These are phyloP conservation scores for Eustoma russellianum DNA, from an alignment of 257 asterid species.

Conservation along the genomic window DNA sequence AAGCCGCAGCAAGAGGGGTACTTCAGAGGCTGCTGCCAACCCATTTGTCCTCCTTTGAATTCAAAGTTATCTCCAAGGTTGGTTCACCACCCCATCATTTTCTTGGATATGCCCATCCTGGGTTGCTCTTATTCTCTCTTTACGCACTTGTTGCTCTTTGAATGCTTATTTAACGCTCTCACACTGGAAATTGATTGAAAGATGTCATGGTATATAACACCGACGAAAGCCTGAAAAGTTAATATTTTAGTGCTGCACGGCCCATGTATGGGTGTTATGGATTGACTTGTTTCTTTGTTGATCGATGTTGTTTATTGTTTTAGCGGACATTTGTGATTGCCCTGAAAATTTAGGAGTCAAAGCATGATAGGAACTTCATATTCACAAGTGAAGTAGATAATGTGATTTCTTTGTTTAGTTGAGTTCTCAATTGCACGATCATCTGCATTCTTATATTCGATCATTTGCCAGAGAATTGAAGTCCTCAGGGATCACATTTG, in stretches of 20 bases:
- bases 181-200: no score
- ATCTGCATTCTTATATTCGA: no score
- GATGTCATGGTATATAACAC: no score
- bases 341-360: background rate
- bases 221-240: no score
- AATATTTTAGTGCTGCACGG: no score
- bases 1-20: conserved; percentile 76
- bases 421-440: no score
- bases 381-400: background rate
- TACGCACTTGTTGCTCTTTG: background rate
- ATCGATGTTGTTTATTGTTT: background rate
- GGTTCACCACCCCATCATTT: conserved; percentile 27
- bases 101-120: background rate
- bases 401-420: no score
- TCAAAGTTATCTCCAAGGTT: conserved; percentile 65
- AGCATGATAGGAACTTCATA: background rate
- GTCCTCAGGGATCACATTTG: no score
- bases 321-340: background rate
- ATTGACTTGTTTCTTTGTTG: no score
- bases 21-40: conserved; percentile 75
- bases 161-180: background rate
- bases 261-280: no score
- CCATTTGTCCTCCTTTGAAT: conserved; percentile 54
- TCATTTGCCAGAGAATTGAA: no score
- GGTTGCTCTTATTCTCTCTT: conserved; percentile 5